Base-by-base conservation (phyloP, 257 asterid genomes). In the Solanum sejunctum region DNA sequence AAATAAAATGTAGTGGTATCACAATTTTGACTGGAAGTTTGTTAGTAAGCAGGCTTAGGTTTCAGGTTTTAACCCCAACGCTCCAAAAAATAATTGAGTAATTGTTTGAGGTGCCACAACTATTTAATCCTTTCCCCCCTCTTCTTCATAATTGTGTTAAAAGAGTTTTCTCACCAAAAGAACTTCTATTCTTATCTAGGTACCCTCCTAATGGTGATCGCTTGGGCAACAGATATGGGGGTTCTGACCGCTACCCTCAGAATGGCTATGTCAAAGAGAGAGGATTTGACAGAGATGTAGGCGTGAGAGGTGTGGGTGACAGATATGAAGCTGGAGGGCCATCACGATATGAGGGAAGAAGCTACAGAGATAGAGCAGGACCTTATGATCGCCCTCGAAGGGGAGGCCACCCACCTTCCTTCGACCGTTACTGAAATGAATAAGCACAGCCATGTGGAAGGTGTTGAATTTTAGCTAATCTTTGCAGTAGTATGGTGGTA, bases 141-240 rank as follows among this genome's bases (percentile, higher is more conserved):
- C 23, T 8, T 26, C 61, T 51, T 51, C 61, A 13, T 77, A 23
- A 23, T 51, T 77, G 82, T 75, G 2, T 49, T 23, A 49, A 32
- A 75, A 15, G 51, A 51, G 63, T 77, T 51, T n/a, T 51, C 47
- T 26, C 47, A 51, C 47, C 63, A 77, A 77, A 77, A 51, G 32
- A 12, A 69, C 20, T 51, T 60, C 4, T 9, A 23, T 57, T 75
- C 71, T 21, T 57, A 43, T 69, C 21, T 88, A 96, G 99, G 96
- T 94, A 92, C 71, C 89, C 97, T 49, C 88, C 92, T 8, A 84
- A 89, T 67, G 97, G 87, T 28, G 98, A 93, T 56, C 93, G 97
- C 15, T 91, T 91, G n/a, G 95, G 86, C 57, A 97, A 91, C 60
- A 91, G 97, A 88, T 92, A 92, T 64, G 97, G 88, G 28, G 92